A percentile compares a stretch with the other conserved stretches of the same genome.
Evolutionary conservation across 768 basidiomycete genomes (phyloP).

Genomic region (Boletus subparvulus): DNA sequence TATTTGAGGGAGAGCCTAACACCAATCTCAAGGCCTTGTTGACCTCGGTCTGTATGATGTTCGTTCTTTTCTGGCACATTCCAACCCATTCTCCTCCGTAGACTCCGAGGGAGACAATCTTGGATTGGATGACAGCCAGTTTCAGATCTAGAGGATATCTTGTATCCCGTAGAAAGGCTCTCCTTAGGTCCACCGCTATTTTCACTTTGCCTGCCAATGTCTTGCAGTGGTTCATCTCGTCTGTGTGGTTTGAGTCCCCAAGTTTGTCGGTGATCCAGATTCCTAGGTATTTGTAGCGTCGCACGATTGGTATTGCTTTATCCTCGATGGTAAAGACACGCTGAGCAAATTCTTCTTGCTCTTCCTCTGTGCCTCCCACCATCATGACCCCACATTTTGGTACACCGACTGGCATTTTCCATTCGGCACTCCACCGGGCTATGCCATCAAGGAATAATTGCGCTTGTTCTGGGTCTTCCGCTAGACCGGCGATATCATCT

Average conservation of each 20-base stretch:
- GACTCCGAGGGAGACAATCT: not conserved
- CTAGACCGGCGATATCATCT: not conserved
- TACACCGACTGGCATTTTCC: not conserved
- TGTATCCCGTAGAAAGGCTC: not conserved
- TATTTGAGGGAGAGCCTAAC: not conserved
- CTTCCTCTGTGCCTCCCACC: not conserved
- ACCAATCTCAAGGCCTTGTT: not conserved
- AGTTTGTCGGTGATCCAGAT: not conserved
- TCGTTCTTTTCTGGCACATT: not conserved
- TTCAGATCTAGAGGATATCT: not conserved
- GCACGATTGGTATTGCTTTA: not conserved
- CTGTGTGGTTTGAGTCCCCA: not conserved
- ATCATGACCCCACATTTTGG: not conserved
- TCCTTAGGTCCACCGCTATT: not conserved
- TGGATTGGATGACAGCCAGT: not conserved
- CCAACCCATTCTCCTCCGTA: not conserved
- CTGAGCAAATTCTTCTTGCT: not conserved
- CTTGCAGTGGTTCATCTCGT: not conserved
- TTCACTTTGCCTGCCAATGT: not conserved
- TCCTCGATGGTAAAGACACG: not conserved
- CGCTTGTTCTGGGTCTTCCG: not conserved
- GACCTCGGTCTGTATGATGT: not conserved
- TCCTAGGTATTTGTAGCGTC: not conserved
- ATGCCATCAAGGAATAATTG: not conserved
- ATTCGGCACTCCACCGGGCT: not conserved